These are phyloP conservation scores for Fraxinus floribunda DNA, from an alignment of 305 asterid species.

Conservation along the genomic window DNA sequence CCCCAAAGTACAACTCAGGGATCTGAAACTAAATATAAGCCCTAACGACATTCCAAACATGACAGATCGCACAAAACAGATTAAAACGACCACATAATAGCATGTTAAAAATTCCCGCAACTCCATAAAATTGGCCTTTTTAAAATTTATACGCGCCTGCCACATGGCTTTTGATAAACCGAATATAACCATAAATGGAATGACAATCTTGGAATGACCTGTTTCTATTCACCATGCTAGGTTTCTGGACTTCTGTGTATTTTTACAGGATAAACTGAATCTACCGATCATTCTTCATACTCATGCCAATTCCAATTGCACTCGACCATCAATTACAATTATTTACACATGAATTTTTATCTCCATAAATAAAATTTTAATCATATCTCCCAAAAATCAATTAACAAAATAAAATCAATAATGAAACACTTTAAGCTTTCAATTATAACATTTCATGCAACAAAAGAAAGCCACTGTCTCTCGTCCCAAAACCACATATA, in stretches of 20 bases:
- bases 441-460: conserved; percentile 33
- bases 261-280: neutral
- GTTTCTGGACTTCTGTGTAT: neutral
- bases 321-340: neutral
- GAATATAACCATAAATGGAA: neutral
- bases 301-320: neutral
- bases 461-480: conserved; percentile 20
- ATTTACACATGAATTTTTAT: neutral
- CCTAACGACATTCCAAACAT: neutral
- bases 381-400: neutral
- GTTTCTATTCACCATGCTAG: neutral
- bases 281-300: conserved; percentile 15
- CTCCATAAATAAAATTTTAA: neutral
- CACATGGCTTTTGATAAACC: neutral
- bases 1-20: conserved; percentile 6
- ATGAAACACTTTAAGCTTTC: conserved; percentile 4
- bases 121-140: neutral
- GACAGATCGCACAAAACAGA: neutral
- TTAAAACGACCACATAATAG: neutral
- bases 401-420: conserved; percentile 15
- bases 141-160: neutral
- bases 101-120: neutral
- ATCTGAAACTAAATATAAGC: neutral
- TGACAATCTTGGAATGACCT: neutral
- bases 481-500: conserved; percentile 2